phyloP scores from a whole-genome alignment of 495 filamentous ascomycete genomes.

The Pseudotulostoma volvatum region DNA sequence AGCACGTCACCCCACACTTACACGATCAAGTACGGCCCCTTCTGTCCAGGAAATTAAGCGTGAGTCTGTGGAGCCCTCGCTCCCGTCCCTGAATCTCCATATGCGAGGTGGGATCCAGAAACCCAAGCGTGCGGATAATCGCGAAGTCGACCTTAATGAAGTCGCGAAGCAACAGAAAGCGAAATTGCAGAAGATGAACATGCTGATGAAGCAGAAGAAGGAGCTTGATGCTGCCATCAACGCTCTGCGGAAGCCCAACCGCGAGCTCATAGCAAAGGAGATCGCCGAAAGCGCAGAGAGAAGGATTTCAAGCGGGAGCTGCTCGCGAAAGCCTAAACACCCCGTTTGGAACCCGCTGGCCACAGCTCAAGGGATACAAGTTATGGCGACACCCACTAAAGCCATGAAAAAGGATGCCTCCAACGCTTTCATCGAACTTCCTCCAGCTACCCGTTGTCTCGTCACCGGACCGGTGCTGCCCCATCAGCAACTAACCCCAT shows the following conservation, averaged over 20 bases:
- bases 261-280: conserved; percentile 56
- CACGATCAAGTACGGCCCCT: conserved; percentile 49
- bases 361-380: conserved; percentile 46
- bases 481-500: no score
- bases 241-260: conserved; percentile 72
- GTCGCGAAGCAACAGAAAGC: conserved; percentile 39
- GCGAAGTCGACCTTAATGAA: conserved; percentile 51
- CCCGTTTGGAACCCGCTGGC: conserved; percentile 42
- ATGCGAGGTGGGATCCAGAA: conserved; percentile 40
- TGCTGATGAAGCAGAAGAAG: conserved; percentile 46
- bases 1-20: conserved; percentile 36
- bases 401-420: conserved; percentile 27
- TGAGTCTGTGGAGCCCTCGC: conserved; percentile 20
- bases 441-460: no score
- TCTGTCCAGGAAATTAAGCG: conserved; percentile 20
- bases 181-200: conserved; percentile 58
- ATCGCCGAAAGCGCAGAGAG: conserved; percentile 55
- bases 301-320: conserved; percentile 29
- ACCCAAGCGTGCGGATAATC: conserved; percentile 41
- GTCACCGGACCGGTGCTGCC: no score
- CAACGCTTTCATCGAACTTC: no score
- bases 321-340: conserved; percentile 45
- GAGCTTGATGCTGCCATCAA: conserved; percentile 74
- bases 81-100: conserved; percentile 18
- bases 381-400: conserved; percentile 61